These are phyloP conservation scores for Nannizzia gypsea DNA, from an alignment of 2,329 filamentous ascomycete species.

Conservation along the genomic window DNA sequence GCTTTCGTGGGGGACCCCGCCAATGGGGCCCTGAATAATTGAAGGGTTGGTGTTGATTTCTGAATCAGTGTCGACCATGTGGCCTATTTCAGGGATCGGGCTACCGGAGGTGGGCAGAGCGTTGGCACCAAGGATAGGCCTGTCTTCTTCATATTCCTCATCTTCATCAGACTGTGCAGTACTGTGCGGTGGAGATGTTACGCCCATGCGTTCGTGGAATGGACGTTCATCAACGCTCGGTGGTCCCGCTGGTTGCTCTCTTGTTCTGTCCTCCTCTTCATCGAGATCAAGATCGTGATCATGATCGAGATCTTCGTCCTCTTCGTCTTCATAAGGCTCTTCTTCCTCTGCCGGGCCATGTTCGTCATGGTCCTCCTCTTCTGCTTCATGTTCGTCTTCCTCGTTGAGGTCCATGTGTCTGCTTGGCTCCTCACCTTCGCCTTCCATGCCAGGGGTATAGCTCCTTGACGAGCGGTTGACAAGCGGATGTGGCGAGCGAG, in stretches of 20 bases:
- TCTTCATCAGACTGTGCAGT: slow-evolving; percentile 33
- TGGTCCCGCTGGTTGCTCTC: slow-evolving; percentile 33
- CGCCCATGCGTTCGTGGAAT: slow-evolving; percentile 29
- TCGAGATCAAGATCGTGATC: slow-evolving; percentile 11
- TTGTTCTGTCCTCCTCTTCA: slow-evolving; percentile 30
- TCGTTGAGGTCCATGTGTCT: too few species aligned
- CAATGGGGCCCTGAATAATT: slow-evolving; percentile 61
- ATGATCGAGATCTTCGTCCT: slow-evolving; percentile 22
- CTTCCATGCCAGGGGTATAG: slow-evolving; percentile 20
- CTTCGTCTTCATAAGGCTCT: slow-evolving; percentile 38
- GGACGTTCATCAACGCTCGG: slow-evolving; percentile 28
- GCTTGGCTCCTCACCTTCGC: too few species aligned
- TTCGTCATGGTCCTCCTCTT: background rate
- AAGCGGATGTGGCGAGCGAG: slow-evolving; percentile 39
- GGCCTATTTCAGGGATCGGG: slow-evolving; percentile 67
- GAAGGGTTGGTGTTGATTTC: slow-evolving; percentile 80
- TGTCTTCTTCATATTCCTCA: slow-evolving; percentile 23
- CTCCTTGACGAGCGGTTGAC: slow-evolving; percentile 23
- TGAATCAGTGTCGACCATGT: slow-evolving; percentile 40
- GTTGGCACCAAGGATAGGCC: slow-evolving; percentile 53
- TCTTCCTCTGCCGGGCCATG: slow-evolving; percentile 22
- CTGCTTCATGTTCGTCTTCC: background rate
- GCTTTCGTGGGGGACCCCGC: slow-evolving; percentile 40
- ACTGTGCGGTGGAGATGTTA: slow-evolving; percentile 45
- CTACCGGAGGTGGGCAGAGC: slow-evolving; percentile 57